Evolutionary conservation across 768 basidiomycete genomes (phyloP), one percentile per base, ranked within the genome.

Genomic region (Lactarius akahatsu): DNA sequence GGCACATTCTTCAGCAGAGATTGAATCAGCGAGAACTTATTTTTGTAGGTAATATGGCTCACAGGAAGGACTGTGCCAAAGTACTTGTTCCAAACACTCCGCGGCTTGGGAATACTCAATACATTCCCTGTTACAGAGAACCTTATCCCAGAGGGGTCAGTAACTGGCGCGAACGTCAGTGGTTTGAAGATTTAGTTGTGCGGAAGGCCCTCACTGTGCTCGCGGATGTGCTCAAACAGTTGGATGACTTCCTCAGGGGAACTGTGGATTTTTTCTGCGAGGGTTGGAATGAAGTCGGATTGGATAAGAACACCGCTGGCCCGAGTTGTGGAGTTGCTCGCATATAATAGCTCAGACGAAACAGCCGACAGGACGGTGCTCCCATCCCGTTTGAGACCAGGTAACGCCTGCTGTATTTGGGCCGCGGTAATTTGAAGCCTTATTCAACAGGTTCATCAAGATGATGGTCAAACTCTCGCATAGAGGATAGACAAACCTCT

Each of bases 61-160:
- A 89, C 93, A 61, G 87, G 84, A 58, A 92, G 76, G 20, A 78
- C 75, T 61, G 81, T 68, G 5, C 77, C 72, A 75, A 98, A 96
- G 74, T 91, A 82, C 69, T 88, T 85, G 15, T 75, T 80, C 87
- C 92, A 94, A 1, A 83, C 80, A 61, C 86, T 88, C 56, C 90
- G 83, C 2, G 97, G 96, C 20, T 86, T 80, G 20, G 81, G 72
- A 40, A 98, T 74, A 41, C 77, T 76, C 40, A 96, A 72, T 52
- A 99, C 80, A 72, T 97, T 88, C 13, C 97, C 97, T n/a, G 89
- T 85, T 11, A 98, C 90, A 1, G 92, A 91, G 74, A 99, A 90
- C 45, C 97, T 87, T 26, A 95, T 81, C 50, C 88, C 91, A 23
- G 86, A 83, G 3, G 96, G 92, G 67, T 91, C 81, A 15, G 88